These are phyloP conservation scores for Solioccasus polychromus DNA, from an alignment of 768 basidiomycete species.

Conservation along the genomic window DNA sequence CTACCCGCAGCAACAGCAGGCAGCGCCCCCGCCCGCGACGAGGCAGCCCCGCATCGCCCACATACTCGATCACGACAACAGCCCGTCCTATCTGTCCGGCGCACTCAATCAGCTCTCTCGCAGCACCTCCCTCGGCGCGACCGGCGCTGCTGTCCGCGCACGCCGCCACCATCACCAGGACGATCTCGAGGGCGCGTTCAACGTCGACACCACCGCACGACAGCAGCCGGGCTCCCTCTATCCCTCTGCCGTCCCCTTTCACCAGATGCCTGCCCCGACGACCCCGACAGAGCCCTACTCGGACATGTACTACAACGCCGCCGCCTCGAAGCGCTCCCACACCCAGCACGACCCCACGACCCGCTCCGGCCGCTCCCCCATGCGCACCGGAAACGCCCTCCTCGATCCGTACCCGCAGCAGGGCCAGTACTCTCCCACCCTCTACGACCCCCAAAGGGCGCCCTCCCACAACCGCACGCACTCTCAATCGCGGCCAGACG, in stretches of 20 bases:
- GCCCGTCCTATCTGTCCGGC: slow-evolving; percentile 49
- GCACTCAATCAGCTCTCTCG: slow-evolving; percentile 56
- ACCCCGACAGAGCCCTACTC: slow-evolving; percentile 45
- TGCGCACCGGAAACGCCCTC: slow-evolving; percentile 52
- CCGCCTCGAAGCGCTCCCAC: slow-evolving; percentile 52
- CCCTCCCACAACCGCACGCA: slow-evolving; percentile 51
- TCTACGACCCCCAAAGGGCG: slow-evolving; percentile 43
- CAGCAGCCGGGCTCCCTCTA: slow-evolving; percentile 52
- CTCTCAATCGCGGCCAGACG: slow-evolving; percentile 55
- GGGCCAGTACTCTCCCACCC: slow-evolving; percentile 55
- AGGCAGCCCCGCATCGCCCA: slow-evolving; percentile 65
- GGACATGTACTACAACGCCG: slow-evolving; percentile 62
- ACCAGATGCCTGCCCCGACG: slow-evolving; percentile 34
- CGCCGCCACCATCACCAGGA: slow-evolving; percentile 70
- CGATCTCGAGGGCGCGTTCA: slow-evolving; percentile 58
- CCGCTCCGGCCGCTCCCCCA: slow-evolving; percentile 58
- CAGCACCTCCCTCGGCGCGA: slow-evolving; percentile 61
- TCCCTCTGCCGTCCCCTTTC: slow-evolving; percentile 56
- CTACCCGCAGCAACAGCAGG: slow-evolving; percentile 36
- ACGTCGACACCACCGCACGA: slow-evolving; percentile 37
- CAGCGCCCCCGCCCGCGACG: slow-evolving; percentile 50
- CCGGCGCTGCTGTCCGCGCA: slow-evolving; percentile 41
- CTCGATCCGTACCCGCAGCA: slow-evolving; percentile 75
- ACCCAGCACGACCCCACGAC: slow-evolving; percentile 52
- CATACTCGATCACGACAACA: slow-evolving; percentile 63